phyloP scores from a whole-genome alignment of 2,329 filamentous ascomycete species.

The Phaeosphaeriaceae sp. region DNA sequence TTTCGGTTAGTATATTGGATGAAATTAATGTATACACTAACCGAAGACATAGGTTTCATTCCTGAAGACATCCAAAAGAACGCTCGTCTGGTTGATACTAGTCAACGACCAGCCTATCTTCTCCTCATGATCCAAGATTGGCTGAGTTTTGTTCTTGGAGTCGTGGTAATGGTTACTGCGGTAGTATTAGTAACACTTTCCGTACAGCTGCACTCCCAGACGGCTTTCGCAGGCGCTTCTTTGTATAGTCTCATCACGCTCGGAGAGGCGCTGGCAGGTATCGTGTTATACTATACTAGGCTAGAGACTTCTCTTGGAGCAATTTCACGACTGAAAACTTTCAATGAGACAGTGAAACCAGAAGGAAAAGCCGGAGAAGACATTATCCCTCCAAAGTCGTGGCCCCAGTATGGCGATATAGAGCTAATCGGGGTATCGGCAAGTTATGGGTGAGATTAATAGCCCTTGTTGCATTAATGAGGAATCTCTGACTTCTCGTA shows the following conservation, averaged over 20 bases:
- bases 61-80: constrained; percentile 21
- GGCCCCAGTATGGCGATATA: constrained; percentile 43
- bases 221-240: constrained; percentile 29
- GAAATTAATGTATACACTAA: no score
- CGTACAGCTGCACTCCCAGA: constrained; percentile 10
- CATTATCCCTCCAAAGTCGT: constrained; percentile 15
- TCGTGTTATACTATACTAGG: constrained; percentile 17
- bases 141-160: constrained; percentile 43
- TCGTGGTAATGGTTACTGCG: constrained; percentile 43
- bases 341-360: constrained; percentile 12
- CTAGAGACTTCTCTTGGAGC: constrained; percentile 30
- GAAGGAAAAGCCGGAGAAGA: constrained; percentile 24
- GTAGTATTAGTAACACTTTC: constrained; percentile 40
- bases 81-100: constrained; percentile 37
- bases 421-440: constrained; percentile 46
- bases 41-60: constrained; percentile 15
- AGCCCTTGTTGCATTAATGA: no score
- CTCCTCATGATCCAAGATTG: constrained; percentile 51
- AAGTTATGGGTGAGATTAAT: constrained; percentile 20
- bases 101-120: constrained; percentile 51
- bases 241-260: constrained; percentile 19
- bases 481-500: background rate
- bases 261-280: constrained; percentile 11
- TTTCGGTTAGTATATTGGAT: constrained; percentile 29
- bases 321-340: constrained; percentile 20